Evolutionary conservation across 495 filamentous ascomycete genomes (phyloP).

Genomic region (Penicillium parvum): DNA sequence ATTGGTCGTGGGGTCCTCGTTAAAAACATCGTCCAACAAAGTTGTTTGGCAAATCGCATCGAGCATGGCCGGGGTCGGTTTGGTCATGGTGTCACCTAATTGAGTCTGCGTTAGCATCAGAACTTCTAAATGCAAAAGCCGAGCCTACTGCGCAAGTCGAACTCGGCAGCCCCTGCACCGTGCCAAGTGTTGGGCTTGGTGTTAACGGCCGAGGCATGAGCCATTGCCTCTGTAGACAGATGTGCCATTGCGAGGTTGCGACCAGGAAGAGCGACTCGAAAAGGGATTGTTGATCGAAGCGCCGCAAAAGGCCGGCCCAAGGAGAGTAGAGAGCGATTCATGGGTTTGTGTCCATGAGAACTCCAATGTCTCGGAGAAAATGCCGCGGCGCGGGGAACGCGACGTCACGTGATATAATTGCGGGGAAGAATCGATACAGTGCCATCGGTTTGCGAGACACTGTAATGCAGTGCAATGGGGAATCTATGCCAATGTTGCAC

Average conservation of each 20-base stretch:
- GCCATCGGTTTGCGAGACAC: too few species aligned
- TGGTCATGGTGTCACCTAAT: slow-evolving; percentile 75
- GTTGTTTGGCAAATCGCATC: slow-evolving; percentile 53
- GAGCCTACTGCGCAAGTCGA: slow-evolving; percentile 55
- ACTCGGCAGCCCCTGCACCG: slow-evolving; percentile 57
- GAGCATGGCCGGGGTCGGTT: slow-evolving; percentile 79
- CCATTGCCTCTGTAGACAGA: slow-evolving; percentile 19
- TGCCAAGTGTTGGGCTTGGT: slow-evolving; percentile 46
- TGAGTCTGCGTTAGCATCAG: too few species aligned
- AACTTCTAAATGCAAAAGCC: too few species aligned
- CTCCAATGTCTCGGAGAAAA: not conserved
- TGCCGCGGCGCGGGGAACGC: slow-evolving; percentile 10
- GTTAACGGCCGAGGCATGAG: slow-evolving; percentile 8
- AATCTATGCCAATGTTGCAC: too few species aligned
- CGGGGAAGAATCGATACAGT: too few species aligned
- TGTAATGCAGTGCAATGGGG: too few species aligned
- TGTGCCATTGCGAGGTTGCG: slow-evolving; percentile 23
- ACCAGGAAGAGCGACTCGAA: not conserved
- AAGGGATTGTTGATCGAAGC: not conserved
- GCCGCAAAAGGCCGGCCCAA: slow-evolving; percentile 13
- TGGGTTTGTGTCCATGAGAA: slow-evolving; percentile 5
- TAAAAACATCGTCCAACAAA: slow-evolving; percentile 78
- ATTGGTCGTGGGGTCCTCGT: slow-evolving; percentile 74
- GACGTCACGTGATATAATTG: slow-evolving; percentile 13
- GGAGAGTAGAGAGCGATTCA: slow-evolving; percentile 17